Percentiles rank a stretch among this genome's conserved stretches.
These are phyloP conservation scores for Eimeria necatrix DNA, from an alignment of 169 alveolate species.

Conservation along the genomic window DNA sequence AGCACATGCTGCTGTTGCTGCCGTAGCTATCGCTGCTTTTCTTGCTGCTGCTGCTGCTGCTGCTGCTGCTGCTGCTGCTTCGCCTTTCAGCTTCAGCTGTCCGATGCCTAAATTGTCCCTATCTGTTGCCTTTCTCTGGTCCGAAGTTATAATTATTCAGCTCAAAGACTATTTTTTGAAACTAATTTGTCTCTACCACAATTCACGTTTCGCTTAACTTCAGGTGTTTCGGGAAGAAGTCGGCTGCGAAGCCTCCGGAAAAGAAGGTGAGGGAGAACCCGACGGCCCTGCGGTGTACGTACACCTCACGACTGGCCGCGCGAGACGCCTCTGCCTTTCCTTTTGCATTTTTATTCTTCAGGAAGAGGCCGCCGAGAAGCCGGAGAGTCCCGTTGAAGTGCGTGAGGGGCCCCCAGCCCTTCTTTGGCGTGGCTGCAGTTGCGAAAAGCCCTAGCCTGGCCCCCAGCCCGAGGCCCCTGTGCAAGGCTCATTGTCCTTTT, in stretches of 20 bases:
- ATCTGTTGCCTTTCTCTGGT: background rate
- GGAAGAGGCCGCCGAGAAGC: too few species aligned
- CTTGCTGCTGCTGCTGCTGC: background rate
- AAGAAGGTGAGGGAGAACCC: background rate
- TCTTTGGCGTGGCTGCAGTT: background rate
- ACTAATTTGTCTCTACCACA: background rate
- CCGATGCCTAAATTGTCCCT: background rate
- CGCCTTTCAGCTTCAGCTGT: background rate
- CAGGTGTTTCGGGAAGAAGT: slow-evolving; percentile 57
- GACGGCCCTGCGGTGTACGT: background rate
- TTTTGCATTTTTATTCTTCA: background rate
- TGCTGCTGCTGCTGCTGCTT: background rate
- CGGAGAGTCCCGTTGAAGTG: too few species aligned
- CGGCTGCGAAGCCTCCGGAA: background rate
- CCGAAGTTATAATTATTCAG: background rate
- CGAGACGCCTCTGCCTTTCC: background rate
- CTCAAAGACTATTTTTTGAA: background rate
- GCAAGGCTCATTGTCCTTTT: background rate
- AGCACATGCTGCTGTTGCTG: slow-evolving; percentile 23
- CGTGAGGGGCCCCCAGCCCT: too few species aligned
- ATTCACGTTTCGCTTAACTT: background rate
- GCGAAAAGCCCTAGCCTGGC: background rate
- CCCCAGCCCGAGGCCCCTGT: too few species aligned
- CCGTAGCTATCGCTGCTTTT: background rate
- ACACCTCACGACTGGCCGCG: background rate